Evolutionary conservation across 345 rosid species (phyloP).

Genomic region (Odontarrhena argentea): DNA sequence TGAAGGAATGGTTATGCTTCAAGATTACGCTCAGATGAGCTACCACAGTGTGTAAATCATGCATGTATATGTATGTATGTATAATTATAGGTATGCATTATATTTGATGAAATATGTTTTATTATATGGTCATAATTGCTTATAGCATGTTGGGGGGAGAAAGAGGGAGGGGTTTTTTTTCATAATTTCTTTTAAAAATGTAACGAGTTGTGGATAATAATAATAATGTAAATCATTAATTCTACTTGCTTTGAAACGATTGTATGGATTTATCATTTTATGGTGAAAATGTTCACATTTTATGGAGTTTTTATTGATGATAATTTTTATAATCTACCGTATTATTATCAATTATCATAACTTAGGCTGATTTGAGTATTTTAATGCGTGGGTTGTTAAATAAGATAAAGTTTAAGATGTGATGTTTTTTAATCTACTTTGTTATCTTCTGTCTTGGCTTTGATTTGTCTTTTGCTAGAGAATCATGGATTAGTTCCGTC

Average conservation of each 20-base stretch:
- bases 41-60: constrained; percentile 55
- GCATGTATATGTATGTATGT: constrained; percentile 3
- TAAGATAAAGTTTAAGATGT: not conserved
- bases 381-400: not conserved
- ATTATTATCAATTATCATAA: not conserved
- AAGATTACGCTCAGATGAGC: constrained; percentile 53
- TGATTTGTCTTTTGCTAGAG: not conserved
- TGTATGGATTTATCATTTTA: constrained; percentile 1
- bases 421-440: not conserved
- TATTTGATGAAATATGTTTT: constrained; percentile 23
- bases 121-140: constrained; percentile 36
- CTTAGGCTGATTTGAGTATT: not conserved
- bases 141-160: constrained; percentile 34
- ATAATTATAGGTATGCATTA: constrained; percentile 40
- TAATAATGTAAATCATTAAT: constrained; percentile 43
- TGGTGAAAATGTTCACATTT: not conserved
- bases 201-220: constrained; percentile 62
- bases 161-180: not conserved
- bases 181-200: constrained; percentile 38
- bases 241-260: constrained; percentile 25
- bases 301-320: not conserved
- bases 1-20: constrained; percentile 53
- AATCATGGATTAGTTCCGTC: constrained; percentile 5
- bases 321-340: not conserved
- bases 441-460: not conserved